Evolutionary conservation across 805 yeast species (phyloP), one percentile per base, ranked within the genome.

Genomic region (Yamadazyma ubonensis): DNA sequence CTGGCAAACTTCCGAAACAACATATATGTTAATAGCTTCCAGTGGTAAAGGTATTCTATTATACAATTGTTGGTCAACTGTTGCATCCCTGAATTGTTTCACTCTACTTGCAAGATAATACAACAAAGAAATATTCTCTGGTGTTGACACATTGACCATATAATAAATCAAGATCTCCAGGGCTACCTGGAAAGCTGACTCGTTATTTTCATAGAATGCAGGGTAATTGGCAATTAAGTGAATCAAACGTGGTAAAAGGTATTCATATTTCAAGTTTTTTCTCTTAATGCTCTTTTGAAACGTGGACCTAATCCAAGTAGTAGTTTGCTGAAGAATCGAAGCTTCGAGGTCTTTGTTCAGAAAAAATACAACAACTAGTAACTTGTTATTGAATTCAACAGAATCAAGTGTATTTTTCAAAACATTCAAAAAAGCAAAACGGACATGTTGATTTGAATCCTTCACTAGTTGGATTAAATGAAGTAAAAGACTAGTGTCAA

Each of bases 31-130:
- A 11, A 60, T 45, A 1, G 55, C 61, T 22, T 54, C 54, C n/a
- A 44, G 45, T 10, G 64, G 55, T 11, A 27, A 39, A 4, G 45
- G 39, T 9, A 26, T 26, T 17, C 51, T 54, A 6, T 53, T 53
- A 35, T 60, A 61, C 4, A 45, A 15, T 0, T 52, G 56, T 4
- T 61, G 65, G 4, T 65, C 72, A 3, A 67, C 49, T 17, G 46
- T 69, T 33, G 71, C 73, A 61, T 87, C 95, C 37, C 79, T 71
- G 51, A 81, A 84, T 57, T 86, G 95, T 55, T 87, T 88, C 14
- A 87, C 74, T 39, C 95, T 71, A 43, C 84, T 84, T 0, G 93
- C 79, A 36, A 86, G 65, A 57, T 89, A 88, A 54, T 78, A 88
- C 5, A 89, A 57, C 42, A 87, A 57, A 5, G 91, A 83, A 25